These are phyloP conservation scores for Cyberlindnera japonica DNA, from an alignment of 805 yeast genomes.

Conservation along the genomic window DNA sequence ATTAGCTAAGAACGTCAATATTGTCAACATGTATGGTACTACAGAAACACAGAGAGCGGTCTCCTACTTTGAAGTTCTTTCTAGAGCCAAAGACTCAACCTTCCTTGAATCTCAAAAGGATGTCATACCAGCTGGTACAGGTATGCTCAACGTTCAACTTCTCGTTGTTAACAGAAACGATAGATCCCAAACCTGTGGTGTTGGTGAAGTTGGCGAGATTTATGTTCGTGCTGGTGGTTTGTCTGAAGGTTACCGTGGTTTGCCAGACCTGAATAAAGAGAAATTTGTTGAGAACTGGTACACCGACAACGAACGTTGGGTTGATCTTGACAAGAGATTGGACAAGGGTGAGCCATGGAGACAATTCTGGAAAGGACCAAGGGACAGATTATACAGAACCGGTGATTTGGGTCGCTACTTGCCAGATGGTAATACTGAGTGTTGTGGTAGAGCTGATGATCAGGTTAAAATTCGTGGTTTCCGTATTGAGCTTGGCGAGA, in stretches of 20 bases:
- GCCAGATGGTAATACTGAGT: constrained; percentile 97
- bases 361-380: constrained; percentile 83
- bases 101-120: constrained; percentile 86
- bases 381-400: constrained; percentile 93
- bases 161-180: constrained; percentile 91
- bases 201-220: constrained; percentile 98
- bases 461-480: constrained; percentile 98
- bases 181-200: constrained; percentile 88
- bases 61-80: constrained; percentile 84
- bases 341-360: constrained; percentile 58
- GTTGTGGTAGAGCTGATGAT: constrained; percentile 98
- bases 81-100: constrained; percentile 61
- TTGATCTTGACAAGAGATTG: constrained; percentile 45
- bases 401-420: constrained; percentile 96
- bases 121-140: constrained; percentile 97
- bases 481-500: constrained; percentile 97
- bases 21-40: constrained; percentile 98
- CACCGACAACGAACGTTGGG: constrained; percentile 63
- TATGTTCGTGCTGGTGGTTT: constrained; percentile 98
- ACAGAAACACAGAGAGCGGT: constrained; percentile 99
- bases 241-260: constrained; percentile 92
- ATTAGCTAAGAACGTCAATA: constrained; percentile 81
- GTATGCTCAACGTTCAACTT: constrained; percentile 93
- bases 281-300: constrained; percentile 94
- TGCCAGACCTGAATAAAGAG: constrained; percentile 82